Evolutionary conservation across 176 grass and related monocot species (phyloP), one percentile per base, ranked within the genome.

Genomic region (Musa itinerans): DNA sequence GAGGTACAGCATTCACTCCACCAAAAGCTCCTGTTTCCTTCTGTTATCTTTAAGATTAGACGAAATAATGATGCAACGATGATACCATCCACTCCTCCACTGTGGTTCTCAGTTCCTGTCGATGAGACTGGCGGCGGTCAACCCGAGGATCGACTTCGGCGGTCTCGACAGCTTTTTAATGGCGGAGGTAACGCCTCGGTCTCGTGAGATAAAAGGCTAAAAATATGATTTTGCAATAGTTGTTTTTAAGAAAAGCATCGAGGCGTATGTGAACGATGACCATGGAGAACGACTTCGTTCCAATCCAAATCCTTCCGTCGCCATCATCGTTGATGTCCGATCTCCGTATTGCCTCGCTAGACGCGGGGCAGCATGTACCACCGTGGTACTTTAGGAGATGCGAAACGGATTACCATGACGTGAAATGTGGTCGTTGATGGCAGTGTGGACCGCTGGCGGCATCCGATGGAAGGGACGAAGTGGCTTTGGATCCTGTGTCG

Each of bases 81-180:
- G 50, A 52, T 76, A 8, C 50, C 70, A 48, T 16, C 68, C 53
- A 77, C 55, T 51, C 69, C 49, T 11, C 56, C 34, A 65, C 2
- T 20, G 65, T 80, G 22, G 27, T 71, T 78, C 79, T 82, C 69
- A 96, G 89, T 88, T 92, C 74, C 73, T 96, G 49, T 96, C 89
- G 71, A 96, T 96, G 93, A 90, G 89, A 78, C 81, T 96, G 0
- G 89, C 93, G 16, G 83, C 93, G 65, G 89, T 96, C 51, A 90
- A 92, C 70, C 87, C 93, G 13, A 84, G 89, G 65, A 88, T 90
- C 23, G 85, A 96, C 77, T 89, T 92, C 75, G 76, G 79, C 81
- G 87, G 85, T 50, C 62, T 92, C 50, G 93, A 92, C 79, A 88
- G 52, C 85, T 87, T 96, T 69, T 78, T 96, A 53, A 75, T 83